phyloP scores from a whole-genome alignment of 169 alveolate genomes.

The Plasmodium reichenowi region DNA sequence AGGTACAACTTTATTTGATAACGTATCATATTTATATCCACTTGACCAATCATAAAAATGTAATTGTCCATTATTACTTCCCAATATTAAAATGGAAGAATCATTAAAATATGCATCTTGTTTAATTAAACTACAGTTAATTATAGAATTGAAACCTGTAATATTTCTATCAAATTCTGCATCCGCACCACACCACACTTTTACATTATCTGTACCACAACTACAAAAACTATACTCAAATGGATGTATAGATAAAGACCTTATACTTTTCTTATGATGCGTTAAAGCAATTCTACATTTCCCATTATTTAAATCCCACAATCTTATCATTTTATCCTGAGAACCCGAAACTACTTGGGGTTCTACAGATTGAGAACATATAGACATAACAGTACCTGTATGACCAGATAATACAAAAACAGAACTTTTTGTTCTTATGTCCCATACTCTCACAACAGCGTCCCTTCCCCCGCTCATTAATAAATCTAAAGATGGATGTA shows the following conservation, averaged over 20 bases:
- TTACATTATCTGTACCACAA: constrained; percentile 97
- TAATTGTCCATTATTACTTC: constrained; percentile 96
- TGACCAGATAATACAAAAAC: constrained; percentile 96
- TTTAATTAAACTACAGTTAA: constrained; percentile 93
- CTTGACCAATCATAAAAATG: constrained; percentile 98
- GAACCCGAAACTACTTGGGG: constrained; percentile 98
- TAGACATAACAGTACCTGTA: constrained; percentile 93
- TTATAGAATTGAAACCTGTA: constrained; percentile 92
- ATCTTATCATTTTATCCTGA: constrained; percentile 94
- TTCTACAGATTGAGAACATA: constrained; percentile 93
- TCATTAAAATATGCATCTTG: constrained; percentile 91
- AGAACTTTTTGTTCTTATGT: constrained; percentile 96
- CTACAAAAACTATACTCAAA: constrained; percentile 97
- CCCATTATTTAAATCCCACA: constrained; percentile 99
- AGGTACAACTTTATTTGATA: constrained; percentile 93
- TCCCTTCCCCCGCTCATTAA: constrained; percentile 98
- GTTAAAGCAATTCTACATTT: constrained; percentile 95
- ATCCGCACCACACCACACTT: constrained; percentile 94
- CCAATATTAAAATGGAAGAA: constrained; percentile 93
- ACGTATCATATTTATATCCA: constrained; percentile 96
- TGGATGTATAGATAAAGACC: constrained; percentile 96
- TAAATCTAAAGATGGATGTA: constrained; percentile 98
- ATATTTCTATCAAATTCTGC: constrained; percentile 89
- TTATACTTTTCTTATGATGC: constrained; percentile 97
- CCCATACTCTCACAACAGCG: constrained; percentile 99